Conservation (phyloP, 1,284 basidiomycete genomes). For the Trichosporon asahii region DNA sequence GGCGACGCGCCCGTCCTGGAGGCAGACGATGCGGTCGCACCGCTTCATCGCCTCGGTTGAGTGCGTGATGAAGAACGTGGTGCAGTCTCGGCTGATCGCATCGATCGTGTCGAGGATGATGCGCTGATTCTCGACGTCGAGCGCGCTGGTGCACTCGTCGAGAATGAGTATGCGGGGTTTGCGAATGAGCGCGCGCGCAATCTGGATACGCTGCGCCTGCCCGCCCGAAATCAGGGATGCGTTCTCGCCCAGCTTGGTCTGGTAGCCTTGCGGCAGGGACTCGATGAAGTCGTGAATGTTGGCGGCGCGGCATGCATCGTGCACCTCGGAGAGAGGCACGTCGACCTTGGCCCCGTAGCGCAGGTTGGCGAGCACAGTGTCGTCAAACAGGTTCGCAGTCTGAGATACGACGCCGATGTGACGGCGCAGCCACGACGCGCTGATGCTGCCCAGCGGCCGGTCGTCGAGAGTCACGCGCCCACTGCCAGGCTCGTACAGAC, state of each 20-base stretch:
- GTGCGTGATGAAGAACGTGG: slow-evolving; percentile 90
- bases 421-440: slow-evolving; percentile 70
- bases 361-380: slow-evolving; percentile 79
- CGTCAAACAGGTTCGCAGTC: slow-evolving; percentile 79
- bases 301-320: slow-evolving; percentile 68
- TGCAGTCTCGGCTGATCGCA: slow-evolving; percentile 55
- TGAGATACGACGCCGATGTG: slow-evolving; percentile 84
- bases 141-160: slow-evolving; percentile 89
- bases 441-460: slow-evolving; percentile 58
- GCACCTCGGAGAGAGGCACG: slow-evolving; percentile 60
- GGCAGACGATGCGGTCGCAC: slow-evolving; percentile 83
- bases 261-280: slow-evolving; percentile 75
- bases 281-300: slow-evolving; percentile 84
- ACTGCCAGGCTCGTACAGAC: slow-evolving; percentile 71
- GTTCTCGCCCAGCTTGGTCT: slow-evolving; percentile 83
- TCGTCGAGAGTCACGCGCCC: slow-evolving; percentile 60
- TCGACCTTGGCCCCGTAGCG: slow-evolving; percentile 64
- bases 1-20: slow-evolving; percentile 70
- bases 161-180: slow-evolving; percentile 74
- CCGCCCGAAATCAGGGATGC: slow-evolving; percentile 85
- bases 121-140: slow-evolving; percentile 77
- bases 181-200: slow-evolving; percentile 80
- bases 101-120: slow-evolving; percentile 72
- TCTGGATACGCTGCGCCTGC: slow-evolving; percentile 87
- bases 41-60: slow-evolving; percentile 84